Conservation (phyloP, 2,329 filamentous ascomycete species). For the Leptographium lundbergii region DNA sequence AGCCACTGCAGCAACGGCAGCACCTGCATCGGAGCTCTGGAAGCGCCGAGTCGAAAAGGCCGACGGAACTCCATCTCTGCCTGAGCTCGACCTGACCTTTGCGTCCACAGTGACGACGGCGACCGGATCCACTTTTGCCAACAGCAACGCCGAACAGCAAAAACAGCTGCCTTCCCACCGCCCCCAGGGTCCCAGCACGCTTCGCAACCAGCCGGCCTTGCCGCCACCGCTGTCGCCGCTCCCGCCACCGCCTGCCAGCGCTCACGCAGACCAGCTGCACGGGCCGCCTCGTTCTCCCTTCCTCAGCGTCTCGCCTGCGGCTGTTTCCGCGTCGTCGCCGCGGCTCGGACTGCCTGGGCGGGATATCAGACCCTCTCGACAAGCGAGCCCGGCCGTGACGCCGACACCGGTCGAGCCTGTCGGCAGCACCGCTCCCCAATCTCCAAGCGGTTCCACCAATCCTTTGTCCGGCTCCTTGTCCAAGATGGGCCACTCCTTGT, state of each 20-base stretch:
- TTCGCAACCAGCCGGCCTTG: background rate
- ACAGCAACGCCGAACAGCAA: background rate
- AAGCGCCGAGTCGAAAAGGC: conserved; percentile 37
- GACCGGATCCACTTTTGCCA: background rate
- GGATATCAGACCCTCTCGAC: conserved; percentile 17
- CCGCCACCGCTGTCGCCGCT: conserved; percentile 9
- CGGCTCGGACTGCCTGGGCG: conserved; percentile 15
- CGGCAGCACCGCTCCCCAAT: background rate
- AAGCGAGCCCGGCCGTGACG: conserved; percentile 1
- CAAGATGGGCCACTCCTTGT: conserved; percentile 17
- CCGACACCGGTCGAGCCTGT: background rate
- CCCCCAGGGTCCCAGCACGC: background rate
- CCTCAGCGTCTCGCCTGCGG: background rate
- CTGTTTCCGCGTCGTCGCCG: background rate
- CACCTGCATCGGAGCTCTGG: conserved; percentile 27
- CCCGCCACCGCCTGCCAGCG: conserved; percentile 4
- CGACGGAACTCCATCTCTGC: conserved; percentile 31
- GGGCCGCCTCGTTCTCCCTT: conserved; percentile 3
- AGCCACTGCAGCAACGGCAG: conserved; percentile 1
- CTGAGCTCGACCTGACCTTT: conserved; percentile 34
- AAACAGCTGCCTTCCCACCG: background rate
- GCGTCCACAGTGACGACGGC: background rate
- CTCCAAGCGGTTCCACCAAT: background rate
- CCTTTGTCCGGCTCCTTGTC: background rate
- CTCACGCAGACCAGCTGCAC: conserved; percentile 1